Evolutionary conservation across 1,284 basidiomycete genomes (phyloP).

Genomic region (Stereum hirsutum): DNA sequence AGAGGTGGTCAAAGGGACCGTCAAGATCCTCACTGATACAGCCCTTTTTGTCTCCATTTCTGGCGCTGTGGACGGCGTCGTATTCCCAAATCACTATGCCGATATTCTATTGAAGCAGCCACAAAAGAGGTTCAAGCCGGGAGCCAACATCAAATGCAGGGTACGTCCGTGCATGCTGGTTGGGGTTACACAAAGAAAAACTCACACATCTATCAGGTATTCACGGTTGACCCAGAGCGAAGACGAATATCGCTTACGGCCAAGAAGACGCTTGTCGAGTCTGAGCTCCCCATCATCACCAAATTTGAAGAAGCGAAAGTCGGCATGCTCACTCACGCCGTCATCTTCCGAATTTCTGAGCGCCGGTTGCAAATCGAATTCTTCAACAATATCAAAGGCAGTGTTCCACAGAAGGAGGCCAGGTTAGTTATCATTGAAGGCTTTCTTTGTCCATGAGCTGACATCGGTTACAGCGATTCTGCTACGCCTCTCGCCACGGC

Average conservation of each 20-base stretch:
- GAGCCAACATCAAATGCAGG: constrained; percentile 78
- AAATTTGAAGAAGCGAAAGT: constrained; percentile 60
- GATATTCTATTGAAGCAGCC: constrained; percentile 91
- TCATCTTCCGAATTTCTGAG: constrained; percentile 75
- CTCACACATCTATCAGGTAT: constrained; percentile 44
- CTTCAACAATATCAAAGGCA: constrained; percentile 83
- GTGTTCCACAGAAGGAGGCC: constrained; percentile 75
- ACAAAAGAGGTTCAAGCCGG: constrained; percentile 85
- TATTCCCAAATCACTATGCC: constrained; percentile 94
- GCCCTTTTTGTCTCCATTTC: constrained; percentile 81
- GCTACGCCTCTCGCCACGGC: constrained; percentile 57
- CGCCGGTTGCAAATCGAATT: constrained; percentile 83
- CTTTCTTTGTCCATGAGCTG: constrained; percentile 3
- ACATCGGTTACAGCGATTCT: constrained; percentile 39
- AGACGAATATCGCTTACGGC: constrained; percentile 85
- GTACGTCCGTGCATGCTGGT: constrained; percentile 32
- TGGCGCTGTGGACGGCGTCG: constrained; percentile 83
- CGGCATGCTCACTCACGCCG: constrained; percentile 76
- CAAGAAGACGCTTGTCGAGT: constrained; percentile 87
- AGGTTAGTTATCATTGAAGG: constrained; percentile 39
- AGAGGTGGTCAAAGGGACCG: constrained; percentile 74
- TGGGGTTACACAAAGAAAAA: constrained; percentile 5
- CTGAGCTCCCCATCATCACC: constrained; percentile 64
- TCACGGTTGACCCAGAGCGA: constrained; percentile 75
- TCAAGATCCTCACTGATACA: constrained; percentile 75